phyloP scores from a whole-genome alignment of 306 rosid genomes.

The Glycine tomentella region DNA sequence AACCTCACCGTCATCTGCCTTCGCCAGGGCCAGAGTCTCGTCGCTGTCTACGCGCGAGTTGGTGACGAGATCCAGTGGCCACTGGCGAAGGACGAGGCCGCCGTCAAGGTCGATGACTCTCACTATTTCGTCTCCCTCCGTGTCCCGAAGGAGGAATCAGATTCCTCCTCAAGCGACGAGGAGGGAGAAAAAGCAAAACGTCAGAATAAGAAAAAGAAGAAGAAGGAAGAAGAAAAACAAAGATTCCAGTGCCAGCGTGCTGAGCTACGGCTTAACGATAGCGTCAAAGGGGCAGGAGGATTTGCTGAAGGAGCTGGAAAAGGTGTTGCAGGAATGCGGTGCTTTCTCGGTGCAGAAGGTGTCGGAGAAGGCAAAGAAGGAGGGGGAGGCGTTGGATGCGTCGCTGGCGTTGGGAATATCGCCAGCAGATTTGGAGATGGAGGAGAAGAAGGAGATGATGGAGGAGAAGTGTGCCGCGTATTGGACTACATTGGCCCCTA shows the following conservation, averaged over 20 bases:
- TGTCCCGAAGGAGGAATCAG: conserved; percentile 48
- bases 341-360: conserved; percentile 72
- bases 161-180: conserved; percentile 51
- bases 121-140: conserved; percentile 90
- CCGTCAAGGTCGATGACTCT: conserved; percentile 80
- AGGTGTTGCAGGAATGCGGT: conserved; percentile 62
- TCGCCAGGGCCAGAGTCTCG: conserved; percentile 55
- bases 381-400: conserved; percentile 71
- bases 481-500: conserved; percentile 98
- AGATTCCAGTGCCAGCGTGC: too few species aligned
- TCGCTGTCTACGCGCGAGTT: conserved; percentile 68
- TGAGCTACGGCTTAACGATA: conserved; percentile 86
- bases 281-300: conserved; percentile 83
- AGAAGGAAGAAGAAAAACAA: neutral
- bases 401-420: conserved; percentile 68
- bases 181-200: conserved; percentile 36
- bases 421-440: conserved; percentile 65
- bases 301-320: conserved; percentile 68
- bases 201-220: neutral
- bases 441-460: conserved; percentile 71
- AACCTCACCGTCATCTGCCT: conserved; percentile 63
- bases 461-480: conserved; percentile 77
- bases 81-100: conserved; percentile 69
- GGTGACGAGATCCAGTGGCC: conserved; percentile 88
- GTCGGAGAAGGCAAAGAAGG: conserved; percentile 66